Percentiles rank a stretch among this genome's conserved stretches.
phyloP scores from a whole-genome alignment of 495 filamentous ascomycete genomes.

The Trichoderma parareesei region DNA sequence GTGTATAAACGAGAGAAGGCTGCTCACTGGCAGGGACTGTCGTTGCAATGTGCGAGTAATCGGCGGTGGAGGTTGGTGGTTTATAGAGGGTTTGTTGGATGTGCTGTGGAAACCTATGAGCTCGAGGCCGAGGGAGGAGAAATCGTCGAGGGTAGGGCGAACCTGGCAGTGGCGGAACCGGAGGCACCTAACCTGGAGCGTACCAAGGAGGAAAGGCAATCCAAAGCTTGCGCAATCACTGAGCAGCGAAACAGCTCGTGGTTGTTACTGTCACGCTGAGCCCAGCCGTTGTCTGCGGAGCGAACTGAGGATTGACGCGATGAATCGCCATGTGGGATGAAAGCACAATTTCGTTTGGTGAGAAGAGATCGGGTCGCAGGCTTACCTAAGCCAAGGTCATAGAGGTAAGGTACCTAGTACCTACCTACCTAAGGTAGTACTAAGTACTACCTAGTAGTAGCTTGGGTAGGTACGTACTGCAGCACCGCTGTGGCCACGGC shows the following conservation, averaged over 20 bases:
- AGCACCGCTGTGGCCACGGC: background rate
- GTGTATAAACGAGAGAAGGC: background rate
- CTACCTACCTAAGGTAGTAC: too few species aligned
- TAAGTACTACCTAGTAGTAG: too few species aligned
- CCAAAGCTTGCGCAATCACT: too few species aligned
- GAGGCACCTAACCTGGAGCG: background rate
- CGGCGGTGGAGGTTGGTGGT: background rate
- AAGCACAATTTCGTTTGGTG: background rate
- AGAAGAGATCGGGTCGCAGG: background rate
- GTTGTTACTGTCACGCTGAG: background rate
- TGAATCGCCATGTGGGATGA: constrained; percentile 8
- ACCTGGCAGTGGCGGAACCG: background rate
- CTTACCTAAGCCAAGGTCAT: too few species aligned
- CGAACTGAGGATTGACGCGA: background rate
- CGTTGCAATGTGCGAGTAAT: background rate
- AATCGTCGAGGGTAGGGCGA: background rate
- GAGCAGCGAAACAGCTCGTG: background rate
- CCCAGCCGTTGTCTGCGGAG: background rate
- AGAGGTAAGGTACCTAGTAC: too few species aligned
- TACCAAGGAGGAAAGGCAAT: background rate
- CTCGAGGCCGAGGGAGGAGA: background rate
- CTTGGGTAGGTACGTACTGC: too few species aligned
- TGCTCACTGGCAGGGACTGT: background rate
- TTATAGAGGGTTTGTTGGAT: background rate
- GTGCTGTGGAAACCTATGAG: background rate